Evolutionary conservation across 1,139 yeast species (phyloP).

Genomic region (Saccharomyces hybrid): DNA sequence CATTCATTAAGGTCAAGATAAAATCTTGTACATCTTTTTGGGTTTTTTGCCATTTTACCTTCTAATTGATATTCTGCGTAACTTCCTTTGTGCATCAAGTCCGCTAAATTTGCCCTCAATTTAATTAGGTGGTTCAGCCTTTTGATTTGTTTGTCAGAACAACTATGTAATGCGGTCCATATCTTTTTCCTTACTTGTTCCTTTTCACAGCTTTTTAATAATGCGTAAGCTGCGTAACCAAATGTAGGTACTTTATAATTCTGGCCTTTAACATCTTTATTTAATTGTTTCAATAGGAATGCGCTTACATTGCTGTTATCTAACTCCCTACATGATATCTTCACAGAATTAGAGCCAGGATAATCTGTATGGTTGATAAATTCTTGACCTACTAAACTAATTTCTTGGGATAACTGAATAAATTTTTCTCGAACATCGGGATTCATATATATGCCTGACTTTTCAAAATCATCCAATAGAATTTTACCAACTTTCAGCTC

Average conservation of each 20-base stretch:
- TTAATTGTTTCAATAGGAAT: conserved; percentile 23
- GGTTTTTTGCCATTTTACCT: conserved; percentile 84
- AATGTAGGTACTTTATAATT: conserved; percentile 53
- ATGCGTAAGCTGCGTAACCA: conserved; percentile 60
- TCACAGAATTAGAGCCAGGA: conserved; percentile 16
- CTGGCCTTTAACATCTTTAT: conserved; percentile 27
- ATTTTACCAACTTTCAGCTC: conserved; percentile 78
- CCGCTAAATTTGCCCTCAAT: conserved; percentile 65
- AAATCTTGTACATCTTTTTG: conserved; percentile 70
- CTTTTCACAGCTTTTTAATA: conserved; percentile 53
- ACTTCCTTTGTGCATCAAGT: conserved; percentile 61
- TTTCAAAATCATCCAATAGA: conserved; percentile 75
- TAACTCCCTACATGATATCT: conserved; percentile 15
- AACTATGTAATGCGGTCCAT: conserved; percentile 67
- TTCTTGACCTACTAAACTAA: conserved; percentile 75
- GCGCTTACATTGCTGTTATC: conserved; percentile 20
- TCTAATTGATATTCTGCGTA: conserved; percentile 76
- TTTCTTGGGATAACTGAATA: conserved; percentile 71
- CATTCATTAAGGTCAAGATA: conserved; percentile 49
- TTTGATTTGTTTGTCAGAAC: conserved; percentile 48
- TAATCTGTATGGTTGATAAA: conserved; percentile 41
- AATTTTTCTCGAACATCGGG: conserved; percentile 59
- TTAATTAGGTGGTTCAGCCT: conserved; percentile 53
- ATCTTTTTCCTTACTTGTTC: conserved; percentile 55
- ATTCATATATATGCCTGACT: conserved; percentile 80